Conservation (phyloP, 257 asterid genomes). For the Nicotiana paniculata region DNA sequence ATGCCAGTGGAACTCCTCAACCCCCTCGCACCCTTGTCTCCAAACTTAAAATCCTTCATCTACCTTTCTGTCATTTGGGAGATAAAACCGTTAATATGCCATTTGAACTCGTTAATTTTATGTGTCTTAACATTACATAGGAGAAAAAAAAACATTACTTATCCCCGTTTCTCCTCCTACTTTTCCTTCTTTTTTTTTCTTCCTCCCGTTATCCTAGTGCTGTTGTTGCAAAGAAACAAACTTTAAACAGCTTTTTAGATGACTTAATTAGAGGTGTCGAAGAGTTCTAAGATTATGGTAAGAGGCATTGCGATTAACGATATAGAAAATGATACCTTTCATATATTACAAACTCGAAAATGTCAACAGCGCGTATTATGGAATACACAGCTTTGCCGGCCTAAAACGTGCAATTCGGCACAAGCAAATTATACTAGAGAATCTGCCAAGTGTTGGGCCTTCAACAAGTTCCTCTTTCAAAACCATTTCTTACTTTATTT, state of each 20-base stretch:
- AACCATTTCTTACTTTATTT: neutral
- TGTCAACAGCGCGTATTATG: neutral
- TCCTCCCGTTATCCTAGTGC: no score
- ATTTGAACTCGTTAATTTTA: neutral
- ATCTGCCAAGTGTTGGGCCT: conserved; percentile 25
- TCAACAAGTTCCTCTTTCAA: neutral
- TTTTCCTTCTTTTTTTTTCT: no score
- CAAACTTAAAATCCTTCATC: no score
- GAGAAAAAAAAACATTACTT: neutral
- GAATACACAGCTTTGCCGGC: neutral
- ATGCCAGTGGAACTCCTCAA: neutral
- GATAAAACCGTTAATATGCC: neutral
- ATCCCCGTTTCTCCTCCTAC: no score
- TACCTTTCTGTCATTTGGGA: neutral
- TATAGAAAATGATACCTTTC: neutral
- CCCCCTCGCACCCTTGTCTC: no score
- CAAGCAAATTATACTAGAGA: neutral
- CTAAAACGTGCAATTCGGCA: conserved; percentile 8
- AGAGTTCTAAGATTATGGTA: neutral
- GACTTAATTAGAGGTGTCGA: neutral
- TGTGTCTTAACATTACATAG: neutral
- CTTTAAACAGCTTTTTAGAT: neutral
- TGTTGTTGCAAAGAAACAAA: no score
- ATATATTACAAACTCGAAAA: neutral
- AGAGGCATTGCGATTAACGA: neutral